phyloP scores from a whole-genome alignment of 202 grass and related monocot species.

The Digitaria exilis region DNA sequence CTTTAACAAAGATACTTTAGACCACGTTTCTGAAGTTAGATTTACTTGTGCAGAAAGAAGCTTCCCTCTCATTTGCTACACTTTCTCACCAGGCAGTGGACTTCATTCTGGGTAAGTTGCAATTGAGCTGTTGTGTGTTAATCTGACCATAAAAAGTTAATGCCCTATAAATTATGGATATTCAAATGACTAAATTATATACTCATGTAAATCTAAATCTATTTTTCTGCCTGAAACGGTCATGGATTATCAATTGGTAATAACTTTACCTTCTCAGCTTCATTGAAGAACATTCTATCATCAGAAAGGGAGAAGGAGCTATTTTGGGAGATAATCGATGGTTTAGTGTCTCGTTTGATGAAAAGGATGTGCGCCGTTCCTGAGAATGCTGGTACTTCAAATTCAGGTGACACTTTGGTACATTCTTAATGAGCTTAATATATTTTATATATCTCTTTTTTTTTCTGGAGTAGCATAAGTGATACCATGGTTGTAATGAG shows the following conservation, averaged over 20 bases:
- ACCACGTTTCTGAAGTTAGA: slow-evolving; percentile 30
- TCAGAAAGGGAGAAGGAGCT: slow-evolving; percentile 63
- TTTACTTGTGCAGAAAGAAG: slow-evolving; percentile 56
- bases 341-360: slow-evolving; percentile 71
- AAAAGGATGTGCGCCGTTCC: slow-evolving; percentile 79
- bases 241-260: slow-evolving; percentile 14
- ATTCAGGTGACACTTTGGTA: slow-evolving; percentile 41
- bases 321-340: slow-evolving; percentile 78
- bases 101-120: slow-evolving; percentile 73
- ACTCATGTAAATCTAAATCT: not conserved
- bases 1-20: not conserved
- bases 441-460: no score
- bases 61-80: slow-evolving; percentile 55
- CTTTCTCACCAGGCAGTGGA: slow-evolving; percentile 93
- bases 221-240: not conserved
- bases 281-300: slow-evolving; percentile 70
- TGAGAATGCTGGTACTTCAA: slow-evolving; percentile 54
- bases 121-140: not conserved
- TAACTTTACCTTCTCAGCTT: slow-evolving; percentile 55
- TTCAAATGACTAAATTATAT: not conserved
- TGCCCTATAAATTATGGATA: not conserved
- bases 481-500: no score
- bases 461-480: slow-evolving; percentile 6
- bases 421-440: slow-evolving; percentile 2
- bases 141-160: no score